Evolutionary conservation across 768 basidiomycete genomes (phyloP), one percentile per base, ranked within the genome.

Genomic region (Tylopilus sp.): DNA sequence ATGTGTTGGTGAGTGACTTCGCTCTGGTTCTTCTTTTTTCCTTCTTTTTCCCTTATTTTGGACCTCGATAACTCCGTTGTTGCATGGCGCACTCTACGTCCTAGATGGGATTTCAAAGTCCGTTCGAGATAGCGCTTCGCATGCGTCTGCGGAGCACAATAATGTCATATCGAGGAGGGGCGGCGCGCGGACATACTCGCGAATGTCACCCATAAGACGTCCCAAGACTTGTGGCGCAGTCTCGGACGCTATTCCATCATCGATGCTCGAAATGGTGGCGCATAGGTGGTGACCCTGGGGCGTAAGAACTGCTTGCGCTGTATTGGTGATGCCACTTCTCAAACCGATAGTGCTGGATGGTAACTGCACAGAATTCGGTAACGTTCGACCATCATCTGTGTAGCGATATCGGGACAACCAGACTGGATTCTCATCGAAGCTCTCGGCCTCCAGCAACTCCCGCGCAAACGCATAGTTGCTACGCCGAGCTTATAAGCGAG

Each of bases 1-100:
- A 69, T 98, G 57, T 98, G 95, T 72, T 98, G 95, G 95, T 91
- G 64, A 66, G 81, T 67, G 11, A 12, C 11, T 33, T 52, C 14
- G 14, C 29, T 47, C 28, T 12, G 29, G 22, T 16, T 14, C 33
- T 5, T 3, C 2, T 13, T 25, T 28, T 45, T 24, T 8, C 16
- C 36, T 43, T 29, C 16, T 8, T 54, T 40, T 7, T 41, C 9
- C 2, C 50, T 38, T 8, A 47, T 13, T 26, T 40, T 40, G 14
- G 30, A 9, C 31, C 40, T 19, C 16, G 10, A 37, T 19, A 0
- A 9, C 16, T 34, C n/a, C n/a, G 19, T 48, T 10, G 16, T 3
- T 17, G 21, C 42, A 28, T 45, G 38, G 24, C 41, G 36, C 33
- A 12, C 33, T 10, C 17, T 26, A 37, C 4, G 6, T 40, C 34